Base-by-base conservation (phyloP, 2,329 filamentous ascomycete genomes). In the Ciborinia camelliae region DNA sequence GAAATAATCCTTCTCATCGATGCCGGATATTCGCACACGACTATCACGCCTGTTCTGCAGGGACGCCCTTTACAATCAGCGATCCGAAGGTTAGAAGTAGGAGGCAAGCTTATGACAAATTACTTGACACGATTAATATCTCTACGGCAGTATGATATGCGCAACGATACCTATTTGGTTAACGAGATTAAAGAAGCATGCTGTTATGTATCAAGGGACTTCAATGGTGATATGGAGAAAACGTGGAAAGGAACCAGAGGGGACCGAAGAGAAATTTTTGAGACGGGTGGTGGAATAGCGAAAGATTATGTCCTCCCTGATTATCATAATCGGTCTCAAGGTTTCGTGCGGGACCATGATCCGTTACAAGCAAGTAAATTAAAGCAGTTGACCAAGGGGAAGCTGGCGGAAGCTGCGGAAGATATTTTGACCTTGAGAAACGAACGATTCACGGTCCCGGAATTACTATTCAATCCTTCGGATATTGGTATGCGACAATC, bases 111-210 rank as follows among this genome's bases (percentile, higher is more conserved):
- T 60, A 80, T 99, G 67, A 97, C 94, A 28, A 98, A 98, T 75
- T 90, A 96, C 75, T 82, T 99, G 41, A 94, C 95, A 55, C 90
- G 95, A 64, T 83, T 96, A 20, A 86, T 98, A 23, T 97, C 93
- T 1, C 83, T 96, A 18, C 89, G 95, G 8, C 92, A 97, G 73
- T 97, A 96, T 77, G 94, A 97, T 75, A 93, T 99, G 86, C 87
- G 95, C 68, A 93, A 96, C 76, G 95, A 99, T 72, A 89, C 90
- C 0, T 89, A 96, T 76, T 89, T 98, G 59, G 92, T 97, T 75
- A 97, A 97, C 73, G 91, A 97, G 76, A 93, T 98, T 77, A 99
- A 99, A 75, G 95, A 99, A 75, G 84, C 89, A 5, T 87, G 90
- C 0, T 96, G 91, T 74, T 98, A 90, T 71, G 87, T 97, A 14